Base-by-base conservation (phyloP, 2,329 filamentous ascomycete species). In the Colletotrichum graminicola region DNA sequence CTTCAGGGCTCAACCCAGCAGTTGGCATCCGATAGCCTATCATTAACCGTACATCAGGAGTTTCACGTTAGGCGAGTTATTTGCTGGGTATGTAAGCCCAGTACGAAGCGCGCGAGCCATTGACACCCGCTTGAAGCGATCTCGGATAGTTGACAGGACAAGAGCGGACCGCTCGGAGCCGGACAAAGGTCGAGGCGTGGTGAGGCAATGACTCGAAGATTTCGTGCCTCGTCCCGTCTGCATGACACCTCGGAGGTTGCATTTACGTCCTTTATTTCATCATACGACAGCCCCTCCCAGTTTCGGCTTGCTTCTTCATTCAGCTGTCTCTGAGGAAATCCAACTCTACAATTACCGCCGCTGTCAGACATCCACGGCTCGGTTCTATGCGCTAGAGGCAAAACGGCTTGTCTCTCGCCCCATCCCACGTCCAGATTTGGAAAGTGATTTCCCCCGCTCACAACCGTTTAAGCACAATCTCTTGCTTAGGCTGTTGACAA, bases 301-400 rank as follows among this genome's bases (percentile, higher is more conserved):
- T 68, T 71, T 71, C 60, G 65, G 54, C 59, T 41, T 63, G 68
- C 68, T n/a, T n/a, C 29, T 32, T 68, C 59, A 68, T 71, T 54
- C 34, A 59, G n/a, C 34, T 29, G 60, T 23, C n/a, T 62, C 47
- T 26, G 60, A n/a, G 47, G n/a, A 41, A 39, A 18, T 29, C 23
- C 21, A n/a, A 32, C 32, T 3, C 14, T n/a, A 26, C 8, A 16
- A 8, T 51, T 32, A 16, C 10, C n/a, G 16, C 26, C 16, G 60
- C 14, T 6, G 26, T 14, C 23, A 26, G 32, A 41, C 45, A 49
- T 29, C 26, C 11, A 29, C 7, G 32, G 18, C 45, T 51, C 54
- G 18, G 21, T 39, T 23, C 36, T 34, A 16, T 62, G 47, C 49
- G n/a, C 32, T n/a, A 54, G 23, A 32, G 14, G 26, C 39, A 29